Percentiles rank a stretch among this genome's conserved stretches.
phyloP scores from a whole-genome alignment of 805 yeast species.

The Candida taoyuanica region DNA sequence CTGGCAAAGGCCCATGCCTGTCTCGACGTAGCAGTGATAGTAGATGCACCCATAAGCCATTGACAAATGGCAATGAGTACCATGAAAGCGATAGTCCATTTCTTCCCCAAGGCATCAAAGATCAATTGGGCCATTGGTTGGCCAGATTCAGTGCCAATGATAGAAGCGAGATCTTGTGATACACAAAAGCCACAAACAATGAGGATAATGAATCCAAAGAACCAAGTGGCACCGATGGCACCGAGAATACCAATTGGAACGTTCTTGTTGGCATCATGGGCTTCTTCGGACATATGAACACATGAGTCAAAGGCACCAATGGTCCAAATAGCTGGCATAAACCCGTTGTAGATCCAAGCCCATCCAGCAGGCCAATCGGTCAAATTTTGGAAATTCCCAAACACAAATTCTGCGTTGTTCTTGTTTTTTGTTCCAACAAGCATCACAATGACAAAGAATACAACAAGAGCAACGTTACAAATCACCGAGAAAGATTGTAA shows the following conservation, averaged over 20 bases:
- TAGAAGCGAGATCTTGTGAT: slow-evolving; percentile 1
- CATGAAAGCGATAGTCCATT: slow-evolving; percentile 67
- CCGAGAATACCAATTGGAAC: slow-evolving; percentile 63
- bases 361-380: slow-evolving; percentile 55
- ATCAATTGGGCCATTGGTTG: slow-evolving; percentile 64
- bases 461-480: slow-evolving; percentile 45
- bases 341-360: slow-evolving; percentile 42
- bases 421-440: slow-evolving; percentile 49
- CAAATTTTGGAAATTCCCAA: slow-evolving; percentile 44
- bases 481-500: slow-evolving; percentile 53
- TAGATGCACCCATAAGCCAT: slow-evolving; percentile 63
- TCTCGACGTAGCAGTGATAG: slow-evolving; percentile 57
- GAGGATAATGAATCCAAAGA: slow-evolving; percentile 53
- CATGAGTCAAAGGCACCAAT: slow-evolving; percentile 70
- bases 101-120: slow-evolving; percentile 56
- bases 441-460: slow-evolving; percentile 55
- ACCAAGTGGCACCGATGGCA: slow-evolving; percentile 50
- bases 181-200: slow-evolving; percentile 35
- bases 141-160: slow-evolving; percentile 39
- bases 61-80: slow-evolving; percentile 53
- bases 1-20: slow-evolving; percentile 74
- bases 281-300: slow-evolving; percentile 73
- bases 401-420: slow-evolving; percentile 49
- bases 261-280: slow-evolving; percentile 50
- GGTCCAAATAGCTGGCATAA: slow-evolving; percentile 70